Conservation (phyloP, 306 rosid genomes). For the Corylus americana region DNA sequence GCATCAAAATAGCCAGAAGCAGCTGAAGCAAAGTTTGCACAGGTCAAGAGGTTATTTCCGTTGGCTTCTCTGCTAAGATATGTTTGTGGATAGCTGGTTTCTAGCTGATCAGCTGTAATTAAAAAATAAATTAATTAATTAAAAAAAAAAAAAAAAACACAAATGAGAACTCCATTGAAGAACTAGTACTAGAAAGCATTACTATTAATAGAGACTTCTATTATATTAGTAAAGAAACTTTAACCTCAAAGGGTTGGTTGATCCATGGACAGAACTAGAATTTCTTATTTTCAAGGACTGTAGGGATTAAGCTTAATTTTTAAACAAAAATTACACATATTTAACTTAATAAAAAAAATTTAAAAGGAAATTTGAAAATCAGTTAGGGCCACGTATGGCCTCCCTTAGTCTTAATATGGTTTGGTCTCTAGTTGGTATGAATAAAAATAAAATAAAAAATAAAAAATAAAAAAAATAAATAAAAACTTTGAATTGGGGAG, state of each 20-base stretch:
- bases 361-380: no score
- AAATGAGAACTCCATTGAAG: not conserved
- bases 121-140: not conserved
- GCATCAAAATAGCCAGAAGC: conserved; percentile 58
- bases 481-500: not conserved
- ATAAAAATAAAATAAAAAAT: not conserved
- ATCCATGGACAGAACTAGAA: no score
- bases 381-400: no score
- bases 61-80: conserved; percentile 35
- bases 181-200: not conserved
- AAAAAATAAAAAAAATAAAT: not conserved
- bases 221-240: not conserved
- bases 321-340: no score
- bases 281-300: no score
- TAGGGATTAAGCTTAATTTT: no score
- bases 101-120: conserved; percentile 37
- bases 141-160: not conserved
- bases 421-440: no score
- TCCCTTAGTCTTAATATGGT: no score
- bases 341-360: no score
- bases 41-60: conserved; percentile 37
- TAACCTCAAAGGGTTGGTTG: not conserved
- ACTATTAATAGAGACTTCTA: no score
- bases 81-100: conserved; percentile 33
- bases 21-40: conserved; percentile 69